Percentiles rank a stretch among this genome's conserved stretches.
Evolutionary conservation across 352 stramenopile species (phyloP).

Genomic region (Thalassiosira hispida): DNA sequence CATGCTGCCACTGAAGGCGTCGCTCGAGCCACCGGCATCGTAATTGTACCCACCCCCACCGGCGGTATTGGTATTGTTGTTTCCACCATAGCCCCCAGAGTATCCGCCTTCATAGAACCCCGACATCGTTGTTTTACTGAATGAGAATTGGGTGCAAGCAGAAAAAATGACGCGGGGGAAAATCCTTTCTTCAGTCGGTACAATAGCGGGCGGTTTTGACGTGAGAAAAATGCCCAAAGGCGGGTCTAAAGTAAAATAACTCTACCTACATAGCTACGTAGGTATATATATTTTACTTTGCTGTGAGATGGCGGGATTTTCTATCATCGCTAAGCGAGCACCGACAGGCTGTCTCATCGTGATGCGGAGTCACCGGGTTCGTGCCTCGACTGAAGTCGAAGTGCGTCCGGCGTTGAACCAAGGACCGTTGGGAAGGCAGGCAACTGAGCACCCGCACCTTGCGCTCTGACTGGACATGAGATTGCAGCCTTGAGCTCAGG

Average conservation of each 20-base stretch:
- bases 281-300: constrained; percentile 28
- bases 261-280: no score
- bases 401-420: constrained; percentile 31
- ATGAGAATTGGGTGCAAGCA: not conserved
- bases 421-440: constrained; percentile 44
- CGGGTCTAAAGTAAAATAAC: no score
- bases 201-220: no score
- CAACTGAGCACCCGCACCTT: constrained; percentile 54
- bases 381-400: constrained; percentile 35
- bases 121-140: constrained; percentile 6
- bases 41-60: constrained; percentile 30
- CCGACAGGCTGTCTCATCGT: constrained; percentile 54
- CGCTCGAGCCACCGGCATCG: constrained; percentile 12
- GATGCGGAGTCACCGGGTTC: constrained; percentile 45
- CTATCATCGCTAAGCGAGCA: constrained; percentile 50
- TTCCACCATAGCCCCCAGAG: constrained; percentile 14
- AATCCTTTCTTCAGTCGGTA: no score
- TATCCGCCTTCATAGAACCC: constrained; percentile 54
- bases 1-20: constrained; percentile 38
- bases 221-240: no score
- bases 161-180: no score
- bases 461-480: constrained; percentile 54
- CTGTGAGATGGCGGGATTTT: constrained; percentile 4
- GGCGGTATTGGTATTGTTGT: constrained; percentile 3
- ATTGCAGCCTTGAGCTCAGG: constrained; percentile 57